Evolutionary conservation across 2,329 filamentous ascomycete species (phyloP).

Genomic region (Neofusicoccum ribis): DNA sequence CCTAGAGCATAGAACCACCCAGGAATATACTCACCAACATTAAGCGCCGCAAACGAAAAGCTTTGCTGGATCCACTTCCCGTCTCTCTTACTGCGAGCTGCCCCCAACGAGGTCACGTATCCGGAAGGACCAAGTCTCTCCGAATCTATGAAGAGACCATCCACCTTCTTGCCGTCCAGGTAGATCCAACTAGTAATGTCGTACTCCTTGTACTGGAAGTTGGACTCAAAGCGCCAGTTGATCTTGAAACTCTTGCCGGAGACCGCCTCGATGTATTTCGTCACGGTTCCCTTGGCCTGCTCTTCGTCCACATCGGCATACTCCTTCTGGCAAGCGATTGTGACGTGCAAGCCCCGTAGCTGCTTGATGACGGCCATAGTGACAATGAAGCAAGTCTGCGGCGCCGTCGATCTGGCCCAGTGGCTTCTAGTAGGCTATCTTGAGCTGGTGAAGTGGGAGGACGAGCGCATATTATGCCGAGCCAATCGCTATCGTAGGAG

Average conservation of each 20-base stretch:
- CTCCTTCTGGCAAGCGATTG: constrained; percentile 22
- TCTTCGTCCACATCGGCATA: constrained; percentile 27
- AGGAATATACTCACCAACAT: neutral
- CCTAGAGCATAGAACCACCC: no score
- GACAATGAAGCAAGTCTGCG: neutral
- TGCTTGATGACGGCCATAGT: neutral
- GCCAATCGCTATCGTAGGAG: no score
- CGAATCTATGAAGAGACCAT: neutral
- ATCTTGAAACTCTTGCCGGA: constrained; percentile 30
- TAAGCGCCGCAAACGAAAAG: neutral
- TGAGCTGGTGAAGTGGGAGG: constrained; percentile 27
- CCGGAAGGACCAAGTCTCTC: neutral
- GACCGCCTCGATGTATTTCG: constrained; percentile 35
- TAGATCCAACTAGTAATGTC: constrained; percentile 20
- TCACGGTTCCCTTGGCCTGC: constrained; percentile 13
- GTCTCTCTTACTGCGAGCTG: neutral
- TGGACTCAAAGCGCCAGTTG: constrained; percentile 13
- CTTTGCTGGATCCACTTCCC: neutral
- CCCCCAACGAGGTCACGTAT: neutral
- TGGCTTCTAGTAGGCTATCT: neutral
- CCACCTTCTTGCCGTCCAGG: constrained; percentile 24
- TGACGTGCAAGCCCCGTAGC: neutral
- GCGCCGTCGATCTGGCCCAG: no score
- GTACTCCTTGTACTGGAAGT: constrained; percentile 19
- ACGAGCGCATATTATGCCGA: no score